A percentile compares a stretch with the other conserved stretches of the same genome.
These are phyloP conservation scores for Cladorrhinum samala DNA, from an alignment of 495 filamentous ascomycete genomes.

Conservation along the genomic window DNA sequence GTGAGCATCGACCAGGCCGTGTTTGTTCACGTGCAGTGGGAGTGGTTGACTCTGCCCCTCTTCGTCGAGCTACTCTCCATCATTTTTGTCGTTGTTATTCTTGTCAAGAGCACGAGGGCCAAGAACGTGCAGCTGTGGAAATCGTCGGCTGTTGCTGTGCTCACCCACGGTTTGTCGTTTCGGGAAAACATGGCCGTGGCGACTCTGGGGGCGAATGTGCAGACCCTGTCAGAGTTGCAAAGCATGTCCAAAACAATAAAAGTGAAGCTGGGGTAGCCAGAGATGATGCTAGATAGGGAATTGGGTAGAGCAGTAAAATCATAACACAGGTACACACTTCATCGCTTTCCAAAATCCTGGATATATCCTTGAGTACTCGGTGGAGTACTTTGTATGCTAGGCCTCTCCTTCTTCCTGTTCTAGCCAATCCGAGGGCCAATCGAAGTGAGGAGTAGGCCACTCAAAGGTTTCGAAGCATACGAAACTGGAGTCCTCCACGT, in stretches of 20 bases:
- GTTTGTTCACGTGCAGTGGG: conserved; percentile 8
- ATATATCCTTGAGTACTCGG: too few relatives aligned
- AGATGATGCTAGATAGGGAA: too few relatives aligned
- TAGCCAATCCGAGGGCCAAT: too few relatives aligned
- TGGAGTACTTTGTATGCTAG: too few relatives aligned
- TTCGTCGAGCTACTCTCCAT: conserved; percentile 1
- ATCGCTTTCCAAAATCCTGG: too few relatives aligned
- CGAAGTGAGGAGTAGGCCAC: too few relatives aligned
- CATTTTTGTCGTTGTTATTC: background rate
- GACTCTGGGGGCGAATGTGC: background rate
- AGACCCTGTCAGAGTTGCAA: background rate
- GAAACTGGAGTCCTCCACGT: too few relatives aligned
- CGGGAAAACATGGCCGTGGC: background rate
- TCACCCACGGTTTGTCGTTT: background rate
- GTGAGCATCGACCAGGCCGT: background rate
- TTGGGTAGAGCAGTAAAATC: too few relatives aligned
- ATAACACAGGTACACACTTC: too few relatives aligned
- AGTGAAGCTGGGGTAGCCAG: background rate
- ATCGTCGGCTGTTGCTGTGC: conserved; percentile 5
- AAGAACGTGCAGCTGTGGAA: conserved; percentile 10
- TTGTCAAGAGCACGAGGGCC: conserved; percentile 4
- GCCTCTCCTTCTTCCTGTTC: too few relatives aligned
- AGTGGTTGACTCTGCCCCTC: conserved; percentile 8
- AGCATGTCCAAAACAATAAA: background rate
- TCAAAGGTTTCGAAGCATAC: too few relatives aligned